Percentiles rank a stretch among this genome's conserved stretches.
phyloP scores from a whole-genome alignment of 78 protist species.

The Protostelium mycophagum region DNA sequence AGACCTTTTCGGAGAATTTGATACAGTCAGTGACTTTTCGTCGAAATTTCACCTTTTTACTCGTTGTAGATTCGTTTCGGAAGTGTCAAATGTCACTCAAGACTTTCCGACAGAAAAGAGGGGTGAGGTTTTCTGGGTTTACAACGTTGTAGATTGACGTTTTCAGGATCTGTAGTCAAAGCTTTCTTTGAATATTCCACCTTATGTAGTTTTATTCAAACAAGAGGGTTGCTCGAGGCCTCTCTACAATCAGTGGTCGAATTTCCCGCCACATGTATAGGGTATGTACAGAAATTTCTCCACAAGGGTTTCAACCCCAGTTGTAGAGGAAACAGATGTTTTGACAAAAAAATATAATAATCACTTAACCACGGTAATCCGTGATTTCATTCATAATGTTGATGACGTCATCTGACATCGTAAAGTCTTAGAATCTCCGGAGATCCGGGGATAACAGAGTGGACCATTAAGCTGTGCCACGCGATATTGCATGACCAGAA shows the following conservation, averaged over 20 bases:
- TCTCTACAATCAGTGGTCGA: background rate
- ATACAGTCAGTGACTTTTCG: background rate
- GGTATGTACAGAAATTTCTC: background rate
- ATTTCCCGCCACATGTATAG: background rate
- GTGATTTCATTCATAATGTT: no score
- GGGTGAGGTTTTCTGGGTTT: background rate
- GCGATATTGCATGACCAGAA: background rate
- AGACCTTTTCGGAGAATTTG: background rate
- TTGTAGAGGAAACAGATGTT: no score
- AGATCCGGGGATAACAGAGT: background rate
- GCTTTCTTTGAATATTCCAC: background rate
- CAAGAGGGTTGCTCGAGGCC: background rate
- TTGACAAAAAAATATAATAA: no score
- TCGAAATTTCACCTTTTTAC: background rate
- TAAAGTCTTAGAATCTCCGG: background rate
- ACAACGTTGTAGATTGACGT: no score
- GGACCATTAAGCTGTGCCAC: background rate
- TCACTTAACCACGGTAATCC: no score
- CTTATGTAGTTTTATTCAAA: background rate
- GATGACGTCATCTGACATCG: no score
- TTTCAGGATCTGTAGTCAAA: background rate
- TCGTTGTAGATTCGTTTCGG: background rate
- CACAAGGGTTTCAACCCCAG: background rate
- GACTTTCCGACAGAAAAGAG: background rate
- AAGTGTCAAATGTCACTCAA: background rate